Evolutionary conservation across 2,329 filamentous ascomycete genomes (phyloP).

Genomic region (Scedosporium boydii): DNA sequence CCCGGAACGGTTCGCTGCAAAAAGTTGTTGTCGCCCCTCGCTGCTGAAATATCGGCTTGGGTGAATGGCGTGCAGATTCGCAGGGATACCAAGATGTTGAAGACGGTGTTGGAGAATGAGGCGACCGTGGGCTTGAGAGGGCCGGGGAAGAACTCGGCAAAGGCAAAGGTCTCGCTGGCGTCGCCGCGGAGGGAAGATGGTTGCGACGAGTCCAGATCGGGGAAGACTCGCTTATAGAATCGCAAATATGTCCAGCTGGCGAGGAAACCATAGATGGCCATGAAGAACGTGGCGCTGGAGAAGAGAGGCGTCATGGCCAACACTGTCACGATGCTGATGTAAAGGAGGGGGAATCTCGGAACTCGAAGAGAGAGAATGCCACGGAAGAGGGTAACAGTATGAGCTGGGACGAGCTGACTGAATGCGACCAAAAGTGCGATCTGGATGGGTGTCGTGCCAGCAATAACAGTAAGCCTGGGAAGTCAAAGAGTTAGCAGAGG

Average conservation of each 20-base stretch:
- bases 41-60: conserved; percentile 65
- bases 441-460: conserved; percentile 81
- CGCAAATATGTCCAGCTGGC: conserved; percentile 92
- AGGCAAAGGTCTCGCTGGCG: conserved; percentile 91
- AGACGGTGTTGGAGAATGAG: conserved; percentile 64
- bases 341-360: conserved; percentile 57
- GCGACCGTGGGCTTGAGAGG: conserved; percentile 69
- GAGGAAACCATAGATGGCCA: conserved; percentile 73
- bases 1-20: conserved; percentile 48
- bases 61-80: conserved; percentile 80
- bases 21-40: conserved; percentile 55
- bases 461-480: conserved; percentile 65
- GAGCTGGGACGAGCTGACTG: conserved; percentile 93
- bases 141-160: conserved; percentile 90
- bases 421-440: conserved; percentile 93
- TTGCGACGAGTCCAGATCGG: conserved; percentile 56
- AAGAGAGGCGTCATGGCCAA: conserved; percentile 48
- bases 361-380: conserved; percentile 85
- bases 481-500: conserved; percentile 12
- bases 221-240: conserved; percentile 76
- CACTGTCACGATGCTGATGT: conserved; percentile 65
- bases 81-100: conserved; percentile 63
- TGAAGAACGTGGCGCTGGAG: conserved; percentile 65
- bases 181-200: conserved; percentile 66
- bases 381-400: conserved; percentile 89